A percentile compares a stretch with the other conserved stretches of the same genome.
Evolutionary conservation across 1,284 basidiomycete species (phyloP).

Genomic region (Puccinia novopanici): DNA sequence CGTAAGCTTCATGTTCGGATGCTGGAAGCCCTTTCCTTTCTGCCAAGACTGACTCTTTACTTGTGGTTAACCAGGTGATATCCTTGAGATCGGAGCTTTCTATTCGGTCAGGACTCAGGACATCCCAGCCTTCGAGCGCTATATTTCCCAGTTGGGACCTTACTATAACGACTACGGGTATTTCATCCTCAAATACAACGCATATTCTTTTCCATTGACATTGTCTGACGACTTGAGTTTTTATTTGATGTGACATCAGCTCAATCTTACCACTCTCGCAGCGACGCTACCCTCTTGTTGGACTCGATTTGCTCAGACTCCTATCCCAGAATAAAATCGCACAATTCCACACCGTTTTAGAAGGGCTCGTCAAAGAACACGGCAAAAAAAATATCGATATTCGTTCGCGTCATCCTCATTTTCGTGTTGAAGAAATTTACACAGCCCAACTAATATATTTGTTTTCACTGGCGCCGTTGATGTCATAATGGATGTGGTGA

Average conservation of each 20-base stretch:
- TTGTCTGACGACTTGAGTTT: not conserved
- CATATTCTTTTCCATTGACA: not conserved
- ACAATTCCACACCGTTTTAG: conserved; percentile 97
- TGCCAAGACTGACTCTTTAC: conserved; percentile 49
- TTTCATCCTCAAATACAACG: not conserved
- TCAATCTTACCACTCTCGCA: conserved; percentile 75
- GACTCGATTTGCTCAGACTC: conserved; percentile 88
- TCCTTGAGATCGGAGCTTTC: conserved; percentile 92
- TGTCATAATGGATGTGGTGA: not conserved
- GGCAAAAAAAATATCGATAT: conserved; percentile 52
- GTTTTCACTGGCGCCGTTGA: not conserved
- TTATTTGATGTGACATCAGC: conserved; percentile 60
- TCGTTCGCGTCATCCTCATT: conserved; percentile 51
- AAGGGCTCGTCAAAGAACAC: conserved; percentile 60
- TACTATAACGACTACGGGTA: conserved; percentile 88
- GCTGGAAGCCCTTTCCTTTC: not conserved
- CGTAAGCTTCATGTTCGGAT: conserved; percentile 61
- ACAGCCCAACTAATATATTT: not conserved
- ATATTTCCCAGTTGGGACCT: conserved; percentile 85
- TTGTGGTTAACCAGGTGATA: conserved; percentile 69
- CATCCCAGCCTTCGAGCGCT: conserved; percentile 88
- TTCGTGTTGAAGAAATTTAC: not conserved
- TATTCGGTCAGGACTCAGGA: conserved; percentile 85
- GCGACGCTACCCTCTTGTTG: conserved; percentile 83
- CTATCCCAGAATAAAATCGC: conserved; percentile 95